Evolutionary conservation across 495 filamentous ascomycete genomes (phyloP).

Genomic region (Hyaloscypha hepaticicola): DNA sequence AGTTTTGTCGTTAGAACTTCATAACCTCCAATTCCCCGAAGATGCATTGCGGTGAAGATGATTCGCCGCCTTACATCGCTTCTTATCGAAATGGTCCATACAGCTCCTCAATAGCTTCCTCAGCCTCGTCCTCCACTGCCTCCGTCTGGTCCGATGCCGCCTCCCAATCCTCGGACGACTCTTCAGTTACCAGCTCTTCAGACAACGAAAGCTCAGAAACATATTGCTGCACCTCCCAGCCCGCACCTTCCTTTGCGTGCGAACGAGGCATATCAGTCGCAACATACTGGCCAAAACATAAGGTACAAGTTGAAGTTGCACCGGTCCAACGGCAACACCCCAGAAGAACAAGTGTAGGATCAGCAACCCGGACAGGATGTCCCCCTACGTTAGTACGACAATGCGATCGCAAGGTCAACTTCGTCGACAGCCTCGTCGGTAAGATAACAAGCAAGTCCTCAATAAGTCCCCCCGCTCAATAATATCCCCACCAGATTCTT

Average conservation of each 20-base stretch:
- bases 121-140: slow-evolving; percentile 69
- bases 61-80: slow-evolving; percentile 43
- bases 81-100: slow-evolving; percentile 57
- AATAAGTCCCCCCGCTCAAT: slow-evolving; percentile 34
- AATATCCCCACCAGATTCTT: slow-evolving; percentile 80
- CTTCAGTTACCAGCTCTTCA: slow-evolving; percentile 48
- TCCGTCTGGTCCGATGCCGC: slow-evolving; percentile 79
- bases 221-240: slow-evolving; percentile 34
- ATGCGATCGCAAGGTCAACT: slow-evolving; percentile 89
- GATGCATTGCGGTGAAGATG: slow-evolving; percentile 51
- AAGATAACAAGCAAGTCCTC: slow-evolving; percentile 48
- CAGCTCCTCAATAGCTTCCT: slow-evolving; percentile 65
- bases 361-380: slow-evolving; percentile 54
- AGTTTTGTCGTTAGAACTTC: slow-evolving; percentile 37
- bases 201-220: slow-evolving; percentile 45
- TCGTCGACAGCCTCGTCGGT: slow-evolving; percentile 98
- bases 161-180: slow-evolving; percentile 55
- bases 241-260: slow-evolving; percentile 36
- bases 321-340: slow-evolving; percentile 77
- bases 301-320: slow-evolving; percentile 44
- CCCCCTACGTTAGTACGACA: slow-evolving; percentile 86
- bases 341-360: slow-evolving; percentile 63
- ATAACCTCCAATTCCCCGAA: slow-evolving; percentile 37
- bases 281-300: slow-evolving; percentile 35
- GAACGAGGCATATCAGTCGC: slow-evolving; percentile 31